These are phyloP conservation scores for Barbarea vulgaris DNA, from an alignment of 345 rosid genomes.

Conservation along the genomic window DNA sequence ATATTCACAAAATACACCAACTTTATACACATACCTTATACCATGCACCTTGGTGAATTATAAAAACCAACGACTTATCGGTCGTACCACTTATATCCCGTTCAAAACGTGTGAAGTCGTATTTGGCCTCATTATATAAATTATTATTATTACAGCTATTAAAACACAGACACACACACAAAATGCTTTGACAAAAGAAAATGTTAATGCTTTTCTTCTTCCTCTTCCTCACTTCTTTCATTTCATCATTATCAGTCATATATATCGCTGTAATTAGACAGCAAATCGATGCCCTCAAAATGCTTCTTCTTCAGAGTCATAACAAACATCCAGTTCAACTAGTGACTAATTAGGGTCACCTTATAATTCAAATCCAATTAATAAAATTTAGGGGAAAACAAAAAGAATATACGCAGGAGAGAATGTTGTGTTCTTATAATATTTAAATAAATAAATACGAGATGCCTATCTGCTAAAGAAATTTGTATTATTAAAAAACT, in stretches of 20 bases:
- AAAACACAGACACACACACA: not conserved
- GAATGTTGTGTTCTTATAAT: not conserved
- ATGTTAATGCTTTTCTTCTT: too few relatives aligned
- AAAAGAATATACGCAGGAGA: not conserved
- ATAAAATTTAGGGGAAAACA: not conserved
- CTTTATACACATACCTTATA: too few relatives aligned
- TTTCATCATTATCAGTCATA: too few relatives aligned
- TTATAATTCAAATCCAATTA: not conserved
- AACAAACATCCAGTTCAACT: not conserved
- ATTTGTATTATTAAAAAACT: not conserved
- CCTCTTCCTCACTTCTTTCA: too few relatives aligned
- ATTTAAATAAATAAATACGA: not conserved
- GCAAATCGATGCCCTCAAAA: not conserved
- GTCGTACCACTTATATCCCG: too few relatives aligned
- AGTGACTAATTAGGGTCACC: not conserved
- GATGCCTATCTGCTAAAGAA: too few relatives aligned
- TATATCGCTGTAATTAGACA: too few relatives aligned
- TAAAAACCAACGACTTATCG: too few relatives aligned
- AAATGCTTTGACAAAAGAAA: not conserved
- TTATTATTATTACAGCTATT: not conserved
- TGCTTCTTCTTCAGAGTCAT: not conserved
- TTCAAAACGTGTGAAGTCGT: too few relatives aligned
- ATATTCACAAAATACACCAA: too few relatives aligned
- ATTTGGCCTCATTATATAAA: too few relatives aligned
- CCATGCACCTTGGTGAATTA: too few relatives aligned